Percentiles rank a stretch among this genome's conserved stretches.
These are phyloP conservation scores for Ustilaginoidea virens DNA, from an alignment of 2,329 filamentous ascomycete species.

Conservation along the genomic window DNA sequence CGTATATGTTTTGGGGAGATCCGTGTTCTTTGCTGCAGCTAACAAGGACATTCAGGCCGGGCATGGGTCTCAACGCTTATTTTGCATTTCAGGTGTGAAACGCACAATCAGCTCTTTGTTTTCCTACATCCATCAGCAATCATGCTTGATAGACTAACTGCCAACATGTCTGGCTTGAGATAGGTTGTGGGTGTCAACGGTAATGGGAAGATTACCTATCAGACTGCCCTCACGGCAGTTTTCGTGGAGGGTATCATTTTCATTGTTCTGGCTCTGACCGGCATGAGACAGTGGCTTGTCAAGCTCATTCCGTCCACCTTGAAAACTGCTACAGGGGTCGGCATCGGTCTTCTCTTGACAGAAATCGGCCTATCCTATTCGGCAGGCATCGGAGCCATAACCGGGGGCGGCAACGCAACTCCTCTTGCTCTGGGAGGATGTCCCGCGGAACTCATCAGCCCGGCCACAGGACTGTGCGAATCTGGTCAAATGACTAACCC, in stretches of 20 bases:
- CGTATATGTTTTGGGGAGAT: conserved; percentile 2
- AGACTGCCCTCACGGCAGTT: conserved; percentile 45
- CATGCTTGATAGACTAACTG: no score
- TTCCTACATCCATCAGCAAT: no score
- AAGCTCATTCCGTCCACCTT: conserved; percentile 48
- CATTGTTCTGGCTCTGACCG: conserved; percentile 46
- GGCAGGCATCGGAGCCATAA: conserved; percentile 70
- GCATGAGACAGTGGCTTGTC: conserved; percentile 59
- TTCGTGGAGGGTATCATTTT: conserved; percentile 52
- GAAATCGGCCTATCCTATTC: conserved; percentile 58
- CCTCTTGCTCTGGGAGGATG: conserved; percentile 70
- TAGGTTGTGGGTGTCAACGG: conserved; percentile 44
- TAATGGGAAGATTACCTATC: conserved; percentile 39
- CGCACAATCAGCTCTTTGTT: no score
- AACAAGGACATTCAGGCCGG: conserved; percentile 29
- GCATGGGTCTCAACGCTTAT: conserved; percentile 54
- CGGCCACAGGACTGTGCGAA: conserved; percentile 31
- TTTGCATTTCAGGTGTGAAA: conserved; percentile 44
- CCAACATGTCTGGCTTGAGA: no score
- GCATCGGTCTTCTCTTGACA: conserved; percentile 49
- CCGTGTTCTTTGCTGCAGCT: background rate
- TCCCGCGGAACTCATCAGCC: conserved; percentile 34
- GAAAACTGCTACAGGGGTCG: conserved; percentile 50
- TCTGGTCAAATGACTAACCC: conserved; percentile 61
- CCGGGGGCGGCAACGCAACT: conserved; percentile 46